Evolutionary conservation across 108 stramenopile genomes (phyloP).

Genomic region (Nitzschia palea): DNA sequence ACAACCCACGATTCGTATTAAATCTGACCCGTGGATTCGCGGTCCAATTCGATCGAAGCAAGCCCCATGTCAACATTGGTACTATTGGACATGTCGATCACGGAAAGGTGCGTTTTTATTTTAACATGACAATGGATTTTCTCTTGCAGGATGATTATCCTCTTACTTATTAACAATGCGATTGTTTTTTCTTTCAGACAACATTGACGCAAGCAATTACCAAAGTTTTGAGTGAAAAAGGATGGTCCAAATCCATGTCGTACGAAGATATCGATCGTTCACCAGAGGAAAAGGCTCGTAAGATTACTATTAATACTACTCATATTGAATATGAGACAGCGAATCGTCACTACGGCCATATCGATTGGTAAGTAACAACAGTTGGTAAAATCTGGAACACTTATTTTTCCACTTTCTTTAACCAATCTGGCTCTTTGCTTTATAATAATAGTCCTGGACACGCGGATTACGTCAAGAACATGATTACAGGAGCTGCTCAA

Average conservation of each 20-base stretch:
- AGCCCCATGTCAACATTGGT: constrained; percentile 98
- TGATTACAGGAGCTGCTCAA: constrained; percentile 99
- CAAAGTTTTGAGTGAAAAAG: constrained; percentile 92
- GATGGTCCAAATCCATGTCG: constrained; percentile 79
- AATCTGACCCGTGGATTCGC: constrained; percentile 35
- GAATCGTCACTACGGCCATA: constrained; percentile 98
- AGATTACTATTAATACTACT: constrained; percentile 82
- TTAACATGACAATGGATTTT: no score
- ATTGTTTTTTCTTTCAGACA: constrained; percentile 55
- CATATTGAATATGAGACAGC: constrained; percentile 99
- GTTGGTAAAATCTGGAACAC: no score
- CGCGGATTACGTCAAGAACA: constrained; percentile 99
- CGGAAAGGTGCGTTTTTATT: constrained; percentile 70
- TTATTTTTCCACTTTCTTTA: no score
- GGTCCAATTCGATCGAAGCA: constrained; percentile 75
- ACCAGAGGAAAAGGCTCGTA: constrained; percentile 98
- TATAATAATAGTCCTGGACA: constrained; percentile 86
- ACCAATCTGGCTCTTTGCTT: no score
- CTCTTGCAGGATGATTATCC: no score
- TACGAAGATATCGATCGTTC: constrained; percentile 98
- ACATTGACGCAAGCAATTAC: constrained; percentile 99
- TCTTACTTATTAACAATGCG: no score
- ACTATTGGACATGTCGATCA: constrained; percentile 99
- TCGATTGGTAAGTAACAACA: constrained; percentile 91
- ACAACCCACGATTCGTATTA: constrained; percentile 10